phyloP scores from a whole-genome alignment of 345 rosid species.

The Syzygium aromaticum region DNA sequence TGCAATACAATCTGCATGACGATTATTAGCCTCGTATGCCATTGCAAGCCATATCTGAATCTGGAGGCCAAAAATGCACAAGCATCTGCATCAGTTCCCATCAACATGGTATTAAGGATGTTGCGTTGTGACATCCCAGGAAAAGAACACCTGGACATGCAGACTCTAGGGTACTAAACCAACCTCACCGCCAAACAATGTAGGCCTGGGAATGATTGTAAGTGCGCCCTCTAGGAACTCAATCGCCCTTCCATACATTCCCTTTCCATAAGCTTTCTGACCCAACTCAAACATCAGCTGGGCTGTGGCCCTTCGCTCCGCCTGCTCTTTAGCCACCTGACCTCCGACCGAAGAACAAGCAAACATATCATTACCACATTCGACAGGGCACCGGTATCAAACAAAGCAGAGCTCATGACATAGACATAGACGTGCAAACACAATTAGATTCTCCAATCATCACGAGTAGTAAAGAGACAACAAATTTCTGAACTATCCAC shows the following conservation, averaged over 20 bases:
- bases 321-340: constrained; percentile 94
- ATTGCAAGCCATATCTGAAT: constrained; percentile 98
- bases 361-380: neutral
- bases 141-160: neutral
- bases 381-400: neutral
- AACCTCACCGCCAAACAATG: constrained; percentile 97
- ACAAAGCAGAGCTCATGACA: neutral
- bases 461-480: neutral
- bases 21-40: constrained; percentile 96
- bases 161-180: constrained; percentile 19
- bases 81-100: neutral
- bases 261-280: constrained; percentile 90
- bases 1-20: constrained; percentile 78
- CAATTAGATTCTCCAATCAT: neutral
- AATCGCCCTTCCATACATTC: constrained; percentile 78
- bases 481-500: neutral
- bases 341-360: neutral
- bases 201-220: constrained; percentile 73
- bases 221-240: constrained; percentile 94
- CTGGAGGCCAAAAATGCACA: constrained; percentile 24
- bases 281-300: constrained; percentile 91
- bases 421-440: neutral
- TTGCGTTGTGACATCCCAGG: neutral
- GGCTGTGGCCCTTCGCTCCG: constrained; percentile 82
- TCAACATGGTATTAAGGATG: neutral